A percentile compares a stretch with the other conserved stretches of the same genome.
Evolutionary conservation across 148 eudicot species (phyloP).

Genomic region (Pouteria glomerata): DNA sequence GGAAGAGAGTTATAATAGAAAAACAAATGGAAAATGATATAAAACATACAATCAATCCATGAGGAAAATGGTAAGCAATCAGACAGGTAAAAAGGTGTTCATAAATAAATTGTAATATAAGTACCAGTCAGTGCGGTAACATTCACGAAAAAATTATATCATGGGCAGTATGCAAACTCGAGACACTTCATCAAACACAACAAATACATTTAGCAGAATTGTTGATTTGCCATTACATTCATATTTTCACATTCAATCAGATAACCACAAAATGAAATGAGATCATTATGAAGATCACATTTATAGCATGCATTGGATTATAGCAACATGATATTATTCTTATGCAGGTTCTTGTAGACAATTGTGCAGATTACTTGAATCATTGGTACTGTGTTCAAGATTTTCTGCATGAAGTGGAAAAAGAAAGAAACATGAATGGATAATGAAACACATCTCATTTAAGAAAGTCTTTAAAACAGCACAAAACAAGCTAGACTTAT

Average conservation of each 20-base stretch:
- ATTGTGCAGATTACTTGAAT: not conserved
- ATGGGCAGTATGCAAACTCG: not conserved
- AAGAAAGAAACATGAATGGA: not conserved
- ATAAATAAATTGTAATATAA: not conserved
- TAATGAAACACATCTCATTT: not conserved
- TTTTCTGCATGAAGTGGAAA: not conserved
- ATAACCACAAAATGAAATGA: not conserved
- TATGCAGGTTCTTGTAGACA: not conserved
- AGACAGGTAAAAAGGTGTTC: not conserved
- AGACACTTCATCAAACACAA: not conserved
- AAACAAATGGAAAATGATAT: not conserved
- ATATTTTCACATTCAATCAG: not conserved
- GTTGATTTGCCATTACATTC: not conserved
- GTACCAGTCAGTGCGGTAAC: not conserved
- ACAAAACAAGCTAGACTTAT: no score
- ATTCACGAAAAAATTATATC: not conserved
- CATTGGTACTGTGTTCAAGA: not conserved
- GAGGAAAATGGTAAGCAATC: not conserved
- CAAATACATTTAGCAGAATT: not conserved
- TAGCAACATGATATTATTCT: not conserved
- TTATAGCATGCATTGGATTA: not conserved
- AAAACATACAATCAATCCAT: not conserved
- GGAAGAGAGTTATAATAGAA: not conserved
- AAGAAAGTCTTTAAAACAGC: not conserved
- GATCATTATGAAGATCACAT: not conserved